Evolutionary conservation across 2,329 filamentous ascomycete genomes (phyloP).

Genomic region (Amylocarpus encephaloides): DNA sequence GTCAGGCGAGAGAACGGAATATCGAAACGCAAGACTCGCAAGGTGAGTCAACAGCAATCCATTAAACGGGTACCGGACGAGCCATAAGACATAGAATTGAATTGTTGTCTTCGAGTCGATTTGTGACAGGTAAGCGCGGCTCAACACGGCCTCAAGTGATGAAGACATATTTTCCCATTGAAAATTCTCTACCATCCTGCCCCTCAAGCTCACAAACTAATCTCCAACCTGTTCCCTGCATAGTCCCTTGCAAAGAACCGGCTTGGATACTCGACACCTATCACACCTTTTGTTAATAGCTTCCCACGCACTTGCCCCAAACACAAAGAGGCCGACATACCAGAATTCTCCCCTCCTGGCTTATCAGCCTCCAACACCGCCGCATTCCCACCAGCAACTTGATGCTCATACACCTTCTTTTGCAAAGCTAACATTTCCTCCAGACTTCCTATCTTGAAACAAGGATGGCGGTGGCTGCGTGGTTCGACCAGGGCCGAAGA

Average conservation of each 20-base stretch:
- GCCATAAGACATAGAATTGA: no score
- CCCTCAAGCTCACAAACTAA: constrained; percentile 37
- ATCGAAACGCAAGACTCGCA: no score
- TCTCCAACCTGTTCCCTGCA: constrained; percentile 48
- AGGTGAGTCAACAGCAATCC: no score
- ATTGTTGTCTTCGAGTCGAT: no score
- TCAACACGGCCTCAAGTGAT: no score
- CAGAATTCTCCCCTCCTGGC: constrained; percentile 43
- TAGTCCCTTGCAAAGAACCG: constrained; percentile 57
- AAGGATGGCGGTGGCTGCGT: constrained; percentile 47
- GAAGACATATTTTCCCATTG: background rate
- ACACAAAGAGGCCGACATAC: constrained; percentile 19
- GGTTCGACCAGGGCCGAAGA: constrained; percentile 37
- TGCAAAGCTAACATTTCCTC: constrained; percentile 44
- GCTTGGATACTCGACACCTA: constrained; percentile 53
- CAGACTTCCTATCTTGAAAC: constrained; percentile 45
- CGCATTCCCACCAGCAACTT: constrained; percentile 39
- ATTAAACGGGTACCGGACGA: no score
- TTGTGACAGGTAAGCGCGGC: no score
- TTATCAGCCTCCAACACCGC: constrained; percentile 49
- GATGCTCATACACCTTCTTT: constrained; percentile 45
- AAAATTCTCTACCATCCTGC: background rate
- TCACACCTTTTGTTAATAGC: constrained; percentile 34
- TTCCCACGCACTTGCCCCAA: background rate
- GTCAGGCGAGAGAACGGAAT: no score